Base-by-base conservation (phyloP, 2,329 filamentous ascomycete species). In the Cladosporium sp. region DNA sequence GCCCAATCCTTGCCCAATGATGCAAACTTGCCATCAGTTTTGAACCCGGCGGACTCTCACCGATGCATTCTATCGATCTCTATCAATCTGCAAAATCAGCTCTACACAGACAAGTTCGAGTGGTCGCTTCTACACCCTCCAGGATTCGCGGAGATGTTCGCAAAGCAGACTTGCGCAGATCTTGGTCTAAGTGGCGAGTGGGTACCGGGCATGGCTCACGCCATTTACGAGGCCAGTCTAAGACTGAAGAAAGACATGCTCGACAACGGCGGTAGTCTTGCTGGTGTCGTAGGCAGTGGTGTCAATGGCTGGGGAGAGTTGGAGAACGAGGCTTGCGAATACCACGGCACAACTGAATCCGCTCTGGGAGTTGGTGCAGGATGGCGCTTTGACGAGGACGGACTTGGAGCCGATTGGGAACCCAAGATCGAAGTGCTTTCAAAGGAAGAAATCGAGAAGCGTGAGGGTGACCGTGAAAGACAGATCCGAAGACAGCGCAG, bases 31-130 rank as follows among this genome's bases (percentile, higher is more conserved):
- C 44, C 74, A 5, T 84, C 86, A 69, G 87, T 93, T 49, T 86
- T 90, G 73, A 96, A 96, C 75, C 93, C 92, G 4, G 93, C 97
- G 75, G 94, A 98, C 77, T 93, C 92, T 2, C 97, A 98, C 78
- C 89, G 95, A 58, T 98, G 95, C 76, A 90, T 98, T 72, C 89
- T 99, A 71, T 91, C 88, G 53, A 83, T 99, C 53, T 97, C 91
- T 75, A 91, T 99, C 73, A 97, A 97, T 74, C 85, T 98, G 26
- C 89, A 93, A 62, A 96, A 96, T 65, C 89, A 91, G 72, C 85
- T 98, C 14, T 98, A 97, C 78, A 96, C 92, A 3, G 95, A 99
- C 83, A 97, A 93, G 75, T 98, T 99, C 69, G 94, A 98, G 77
- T 98, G 94, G 94, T 98, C 94, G 5, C 82, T 99, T 23, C 83